These are phyloP conservation scores for Aurantiochytrium sp. DNA, from an alignment of 108 stramenopile genomes.

Conservation along the genomic window DNA sequence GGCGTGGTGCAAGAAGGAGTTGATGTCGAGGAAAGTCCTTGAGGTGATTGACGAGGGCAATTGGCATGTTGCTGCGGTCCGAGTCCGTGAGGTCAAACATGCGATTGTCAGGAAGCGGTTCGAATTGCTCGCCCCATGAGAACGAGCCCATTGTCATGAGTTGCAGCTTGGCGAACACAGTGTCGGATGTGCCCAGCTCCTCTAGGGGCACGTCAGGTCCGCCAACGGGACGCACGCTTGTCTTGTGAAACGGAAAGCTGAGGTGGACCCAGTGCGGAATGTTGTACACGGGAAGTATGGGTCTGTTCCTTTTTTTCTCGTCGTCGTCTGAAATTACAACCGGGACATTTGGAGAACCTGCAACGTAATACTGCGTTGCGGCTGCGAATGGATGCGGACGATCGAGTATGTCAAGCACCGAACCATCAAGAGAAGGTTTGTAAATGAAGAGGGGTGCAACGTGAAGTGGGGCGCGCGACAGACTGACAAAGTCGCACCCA, in stretches of 20 bases:
- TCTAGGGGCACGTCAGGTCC: neutral
- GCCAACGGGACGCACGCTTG: neutral
- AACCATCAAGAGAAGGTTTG: slow-evolving; percentile 24
- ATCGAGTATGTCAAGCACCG: neutral
- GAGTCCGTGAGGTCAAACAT: slow-evolving; percentile 8
- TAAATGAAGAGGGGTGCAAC: slow-evolving; percentile 91
- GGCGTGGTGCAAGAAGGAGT: neutral
- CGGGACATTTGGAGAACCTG: neutral
- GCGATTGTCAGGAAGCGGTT: neutral
- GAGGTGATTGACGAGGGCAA: neutral
- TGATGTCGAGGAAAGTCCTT: neutral
- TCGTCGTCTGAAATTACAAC: neutral
- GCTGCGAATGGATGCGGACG: neutral
- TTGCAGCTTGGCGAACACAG: neutral
- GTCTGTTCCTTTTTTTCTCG: neutral
- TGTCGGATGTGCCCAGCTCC: neutral
- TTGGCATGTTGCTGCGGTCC: neutral
- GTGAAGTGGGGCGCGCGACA: slow-evolving; percentile 87
- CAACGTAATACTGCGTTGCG: neutral
- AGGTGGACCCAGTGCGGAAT: slow-evolving; percentile 57
- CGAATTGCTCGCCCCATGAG: neutral
- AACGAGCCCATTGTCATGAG: neutral
- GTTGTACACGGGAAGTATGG: slow-evolving; percentile 18
- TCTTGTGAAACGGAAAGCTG: slow-evolving; percentile 19
- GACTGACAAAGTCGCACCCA: slow-evolving; percentile 90